These are phyloP conservation scores for Zychaea mexicana DNA, from an alignment of 371 early-diverging fungal species.

Conservation along the genomic window DNA sequence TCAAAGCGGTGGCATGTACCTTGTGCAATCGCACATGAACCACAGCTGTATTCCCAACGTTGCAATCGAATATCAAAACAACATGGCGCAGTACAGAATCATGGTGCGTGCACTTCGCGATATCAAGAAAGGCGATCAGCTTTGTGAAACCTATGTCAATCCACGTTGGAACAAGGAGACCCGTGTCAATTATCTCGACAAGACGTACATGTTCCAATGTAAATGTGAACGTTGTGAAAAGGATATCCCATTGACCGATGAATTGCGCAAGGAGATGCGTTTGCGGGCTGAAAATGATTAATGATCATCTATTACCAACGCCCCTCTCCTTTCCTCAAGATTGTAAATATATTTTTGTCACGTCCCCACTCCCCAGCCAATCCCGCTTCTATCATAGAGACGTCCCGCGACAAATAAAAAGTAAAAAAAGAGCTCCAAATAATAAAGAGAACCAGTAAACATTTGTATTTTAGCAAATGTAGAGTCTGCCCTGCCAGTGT, in stretches of 20 bases:
- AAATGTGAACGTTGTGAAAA: constrained; percentile 62
- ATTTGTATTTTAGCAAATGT: too few relatives aligned
- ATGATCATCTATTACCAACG: too few relatives aligned
- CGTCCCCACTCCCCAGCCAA: too few relatives aligned
- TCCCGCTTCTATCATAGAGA: too few relatives aligned
- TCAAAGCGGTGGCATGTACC: constrained; percentile 69
- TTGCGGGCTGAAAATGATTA: constrained; percentile 36
- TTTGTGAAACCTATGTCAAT: constrained; percentile 64
- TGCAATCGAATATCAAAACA: constrained; percentile 54
- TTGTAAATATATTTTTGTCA: too few relatives aligned
- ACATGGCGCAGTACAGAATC: constrained; percentile 55
- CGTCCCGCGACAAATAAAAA: too few relatives aligned
- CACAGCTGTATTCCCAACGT: constrained; percentile 62
- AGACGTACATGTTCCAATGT: constrained; percentile 62
- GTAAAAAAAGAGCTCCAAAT: constrained; percentile 25
- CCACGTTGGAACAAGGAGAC: constrained; percentile 69
- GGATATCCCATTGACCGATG: constrained; percentile 51
- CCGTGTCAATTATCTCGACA: constrained; percentile 55
- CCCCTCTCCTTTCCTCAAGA: too few relatives aligned
- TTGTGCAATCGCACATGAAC: constrained; percentile 65
- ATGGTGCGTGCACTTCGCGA: constrained; percentile 56
- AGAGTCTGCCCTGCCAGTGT: too few relatives aligned
- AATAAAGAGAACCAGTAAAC: too few relatives aligned
- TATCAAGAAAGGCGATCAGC: constrained; percentile 60
- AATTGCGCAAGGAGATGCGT: constrained; percentile 44